Conservation (phyloP, 805 yeast genomes). For the Yamadazyma nakazawae region DNA sequence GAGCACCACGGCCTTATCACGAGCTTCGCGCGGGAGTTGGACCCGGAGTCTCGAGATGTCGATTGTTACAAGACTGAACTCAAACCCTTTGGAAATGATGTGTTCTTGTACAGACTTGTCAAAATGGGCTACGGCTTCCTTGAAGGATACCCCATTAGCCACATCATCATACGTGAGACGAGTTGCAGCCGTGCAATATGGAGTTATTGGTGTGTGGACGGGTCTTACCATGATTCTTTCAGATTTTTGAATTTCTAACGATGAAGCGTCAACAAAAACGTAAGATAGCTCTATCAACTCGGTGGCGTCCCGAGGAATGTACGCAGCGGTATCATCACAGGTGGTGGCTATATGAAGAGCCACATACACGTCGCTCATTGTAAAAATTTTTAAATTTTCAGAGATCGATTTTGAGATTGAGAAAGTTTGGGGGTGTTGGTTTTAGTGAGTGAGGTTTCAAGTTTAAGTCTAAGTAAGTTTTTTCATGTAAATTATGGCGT, state of each 20-base stretch:
- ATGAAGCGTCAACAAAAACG: conserved; percentile 54
- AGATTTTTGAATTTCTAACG: conserved; percentile 41
- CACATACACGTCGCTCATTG: conserved; percentile 55
- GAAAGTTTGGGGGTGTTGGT: not conserved
- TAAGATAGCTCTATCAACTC: conserved; percentile 70
- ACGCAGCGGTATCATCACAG: conserved; percentile 55
- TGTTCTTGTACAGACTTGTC: conserved; percentile 48
- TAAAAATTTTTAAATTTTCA: not conserved
- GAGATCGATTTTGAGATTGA: not conserved
- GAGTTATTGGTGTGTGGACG: conserved; percentile 61
- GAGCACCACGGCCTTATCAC: conserved; percentile 66
- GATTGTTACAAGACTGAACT: conserved; percentile 64
- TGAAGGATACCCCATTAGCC: conserved; percentile 53
- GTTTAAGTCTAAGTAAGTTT: too few relatives aligned
- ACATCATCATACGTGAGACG: conserved; percentile 61
- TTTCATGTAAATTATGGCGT: too few relatives aligned
- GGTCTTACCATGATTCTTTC: conserved; percentile 57
- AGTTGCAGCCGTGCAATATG: conserved; percentile 50
- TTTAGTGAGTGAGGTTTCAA: not conserved
- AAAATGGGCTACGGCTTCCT: conserved; percentile 57
- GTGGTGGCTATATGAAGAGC: conserved; percentile 63
- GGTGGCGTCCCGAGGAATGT: conserved; percentile 61
- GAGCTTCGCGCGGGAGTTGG: conserved; percentile 74
- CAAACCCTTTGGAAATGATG: conserved; percentile 39
- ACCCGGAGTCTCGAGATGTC: conserved; percentile 73